phyloP scores from a whole-genome alignment of 2,329 filamentous ascomycete genomes.

The Alternaria tenuissima region DNA sequence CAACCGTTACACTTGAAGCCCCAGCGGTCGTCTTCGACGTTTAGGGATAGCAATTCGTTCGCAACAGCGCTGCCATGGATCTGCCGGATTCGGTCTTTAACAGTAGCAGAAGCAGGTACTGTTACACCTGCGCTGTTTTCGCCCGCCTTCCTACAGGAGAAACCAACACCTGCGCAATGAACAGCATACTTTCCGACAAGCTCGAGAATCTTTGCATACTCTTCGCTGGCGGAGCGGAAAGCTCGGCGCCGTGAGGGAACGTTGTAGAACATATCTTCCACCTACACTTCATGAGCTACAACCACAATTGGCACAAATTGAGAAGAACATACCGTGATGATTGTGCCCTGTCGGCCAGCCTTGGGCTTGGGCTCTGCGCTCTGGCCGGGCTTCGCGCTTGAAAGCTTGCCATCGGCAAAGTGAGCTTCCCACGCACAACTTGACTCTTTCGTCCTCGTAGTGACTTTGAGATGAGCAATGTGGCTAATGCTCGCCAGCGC shows the following conservation, averaged over 20 bases:
- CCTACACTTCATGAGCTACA: conserved; percentile 51
- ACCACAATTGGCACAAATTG: neutral
- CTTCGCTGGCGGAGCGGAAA: conserved; percentile 90
- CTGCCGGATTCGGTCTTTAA: conserved; percentile 85
- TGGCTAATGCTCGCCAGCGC: conserved; percentile 97
- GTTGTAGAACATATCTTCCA: conserved; percentile 98
- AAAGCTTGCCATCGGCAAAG: conserved; percentile 83
- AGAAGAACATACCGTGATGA: conserved; percentile 74
- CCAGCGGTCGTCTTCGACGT: conserved; percentile 75
- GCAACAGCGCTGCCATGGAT: conserved; percentile 86
- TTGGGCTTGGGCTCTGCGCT: conserved; percentile 84
- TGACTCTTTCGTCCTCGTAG: conserved; percentile 89
- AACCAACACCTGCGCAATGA: conserved; percentile 89
- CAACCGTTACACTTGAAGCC: conserved; percentile 84
- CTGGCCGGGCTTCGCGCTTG: conserved; percentile 86
- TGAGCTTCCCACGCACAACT: conserved; percentile 89
- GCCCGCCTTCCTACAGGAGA: conserved; percentile 96
- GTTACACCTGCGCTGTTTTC: conserved; percentile 77
- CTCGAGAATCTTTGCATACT: conserved; percentile 97
- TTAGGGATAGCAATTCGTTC: conserved; percentile 84
- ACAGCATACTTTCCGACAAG: conserved; percentile 92
- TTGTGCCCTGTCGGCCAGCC: conserved; percentile 87
- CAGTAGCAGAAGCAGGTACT: conserved; percentile 75
- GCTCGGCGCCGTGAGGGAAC: conserved; percentile 86
- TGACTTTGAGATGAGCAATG: conserved; percentile 94